A percentile compares a stretch with the other conserved stretches of the same genome.
phyloP scores from a whole-genome alignment of 192 early-diverging fungal genomes.

The Mortierella claussenii region DNA sequence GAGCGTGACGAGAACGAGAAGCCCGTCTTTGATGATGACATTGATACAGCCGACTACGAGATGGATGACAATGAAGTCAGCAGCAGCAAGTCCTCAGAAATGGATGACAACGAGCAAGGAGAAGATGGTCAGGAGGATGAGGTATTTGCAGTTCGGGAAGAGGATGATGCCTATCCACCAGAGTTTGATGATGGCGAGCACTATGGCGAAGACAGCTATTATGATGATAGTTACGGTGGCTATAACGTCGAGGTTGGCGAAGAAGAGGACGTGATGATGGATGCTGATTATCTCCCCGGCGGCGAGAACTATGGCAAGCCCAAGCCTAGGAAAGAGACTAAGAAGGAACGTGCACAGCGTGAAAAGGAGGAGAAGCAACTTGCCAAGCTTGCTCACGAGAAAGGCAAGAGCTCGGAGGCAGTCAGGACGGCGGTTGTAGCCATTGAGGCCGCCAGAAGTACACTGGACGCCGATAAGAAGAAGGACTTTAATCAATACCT shows the following conservation, averaged over 20 bases:
- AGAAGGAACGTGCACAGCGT: constrained; percentile 47
- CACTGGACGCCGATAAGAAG: constrained; percentile 45
- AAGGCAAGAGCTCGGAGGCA: constrained; percentile 8
- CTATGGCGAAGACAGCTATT: constrained; percentile 27
- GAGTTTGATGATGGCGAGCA: constrained; percentile 44
- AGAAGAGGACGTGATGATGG: constrained; percentile 89
- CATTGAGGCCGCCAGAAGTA: constrained; percentile 26
- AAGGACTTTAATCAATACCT: constrained; percentile 75
- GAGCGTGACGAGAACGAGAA: constrained; percentile 70
- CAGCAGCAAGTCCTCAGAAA: constrained; percentile 6
- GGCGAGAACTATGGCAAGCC: constrained; percentile 65
- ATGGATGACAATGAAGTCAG: constrained; percentile 14
- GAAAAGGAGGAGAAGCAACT: constrained; percentile 51
- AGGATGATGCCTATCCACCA: constrained; percentile 30
- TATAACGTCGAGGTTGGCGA: constrained; percentile 39
- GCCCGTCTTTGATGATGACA: constrained; percentile 90
- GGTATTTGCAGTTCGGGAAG: constrained; percentile 75
- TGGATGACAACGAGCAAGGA: constrained; percentile 58
- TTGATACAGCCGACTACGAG: constrained; percentile 75
- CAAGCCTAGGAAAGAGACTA: constrained; percentile 56
- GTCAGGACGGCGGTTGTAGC: constrained; percentile 24
- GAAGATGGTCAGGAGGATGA: constrained; percentile 84
- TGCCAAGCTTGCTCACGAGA: constrained; percentile 40
- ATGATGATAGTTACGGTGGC: constrained; percentile 56
- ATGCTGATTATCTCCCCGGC: constrained; percentile 88